Evolutionary conservation across 2,329 filamentous ascomycete species (phyloP).

Genomic region (Proliferodiscus dingleyae): DNA sequence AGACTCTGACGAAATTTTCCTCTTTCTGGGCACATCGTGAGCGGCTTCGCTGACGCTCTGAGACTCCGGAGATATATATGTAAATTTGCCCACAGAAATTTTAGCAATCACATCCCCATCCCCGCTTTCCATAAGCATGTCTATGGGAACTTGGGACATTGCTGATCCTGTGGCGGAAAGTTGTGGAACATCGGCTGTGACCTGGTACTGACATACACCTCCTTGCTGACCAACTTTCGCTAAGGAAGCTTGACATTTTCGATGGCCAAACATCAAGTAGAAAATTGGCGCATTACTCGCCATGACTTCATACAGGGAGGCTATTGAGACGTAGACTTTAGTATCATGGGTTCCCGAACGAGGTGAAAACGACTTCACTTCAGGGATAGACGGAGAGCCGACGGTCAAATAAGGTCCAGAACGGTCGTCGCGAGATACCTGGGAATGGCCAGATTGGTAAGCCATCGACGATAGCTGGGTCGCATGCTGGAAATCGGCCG

Average conservation of each 20-base stretch:
- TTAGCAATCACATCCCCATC: conserved; percentile 45
- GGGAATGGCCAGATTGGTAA: conserved; percentile 42
- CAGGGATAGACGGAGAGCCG: conserved; percentile 53
- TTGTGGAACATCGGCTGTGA: conserved; percentile 68
- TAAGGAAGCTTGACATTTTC: conserved; percentile 64
- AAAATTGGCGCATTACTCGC: conserved; percentile 52
- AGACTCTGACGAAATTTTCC: conserved; percentile 49
- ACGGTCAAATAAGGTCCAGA: conserved; percentile 63
- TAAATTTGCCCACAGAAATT: conserved; percentile 56
- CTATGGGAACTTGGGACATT: conserved; percentile 52
- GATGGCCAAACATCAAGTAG: conserved; percentile 72
- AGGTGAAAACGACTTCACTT: conserved; percentile 67
- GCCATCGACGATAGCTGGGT: conserved; percentile 27
- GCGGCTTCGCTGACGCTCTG: conserved; percentile 34
- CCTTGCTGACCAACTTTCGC: conserved; percentile 55
- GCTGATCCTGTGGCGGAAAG: conserved; percentile 52
- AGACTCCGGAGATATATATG: conserved; percentile 46
- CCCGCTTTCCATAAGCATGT: conserved; percentile 54
- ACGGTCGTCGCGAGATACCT: conserved; percentile 54
- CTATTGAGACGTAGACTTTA: conserved; percentile 68
- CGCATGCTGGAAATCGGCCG: conserved; percentile 26
- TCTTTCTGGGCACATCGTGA: conserved; percentile 44
- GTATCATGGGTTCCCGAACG: conserved; percentile 63
- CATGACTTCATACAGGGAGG: conserved; percentile 70
- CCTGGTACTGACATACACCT: conserved; percentile 62